Conservation (phyloP, 1,284 basidiomycete genomes). For the Schizophyllum commune region DNA sequence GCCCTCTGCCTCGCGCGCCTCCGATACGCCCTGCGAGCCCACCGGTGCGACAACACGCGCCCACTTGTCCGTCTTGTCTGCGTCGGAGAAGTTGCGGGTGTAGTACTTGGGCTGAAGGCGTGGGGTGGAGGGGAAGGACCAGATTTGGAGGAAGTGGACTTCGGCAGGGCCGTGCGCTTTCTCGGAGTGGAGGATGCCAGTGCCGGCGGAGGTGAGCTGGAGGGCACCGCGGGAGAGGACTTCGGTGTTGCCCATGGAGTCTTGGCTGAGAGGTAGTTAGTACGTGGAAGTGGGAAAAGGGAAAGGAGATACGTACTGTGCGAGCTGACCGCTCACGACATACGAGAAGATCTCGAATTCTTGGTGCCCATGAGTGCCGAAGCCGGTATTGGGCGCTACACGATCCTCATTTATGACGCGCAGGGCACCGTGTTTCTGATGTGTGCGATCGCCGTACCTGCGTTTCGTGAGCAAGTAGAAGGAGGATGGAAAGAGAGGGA, state of each 20-base stretch:
- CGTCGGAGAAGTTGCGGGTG: constrained; percentile 79
- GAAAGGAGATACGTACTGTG: constrained; percentile 47
- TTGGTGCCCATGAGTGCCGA: constrained; percentile 79
- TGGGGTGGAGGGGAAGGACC: constrained; percentile 59
- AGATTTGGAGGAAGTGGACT: constrained; percentile 86
- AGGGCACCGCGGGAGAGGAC: constrained; percentile 81
- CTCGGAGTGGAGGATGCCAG: constrained; percentile 82
- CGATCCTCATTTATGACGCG: constrained; percentile 89
- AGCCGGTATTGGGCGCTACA: constrained; percentile 71
- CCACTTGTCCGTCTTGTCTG: constrained; percentile 70
- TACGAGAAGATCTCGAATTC: constrained; percentile 94
- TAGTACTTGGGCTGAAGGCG: constrained; percentile 71
- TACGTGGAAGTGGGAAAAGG: constrained; percentile 1
- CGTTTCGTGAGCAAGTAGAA: neutral
- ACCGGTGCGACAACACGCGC: constrained; percentile 67
- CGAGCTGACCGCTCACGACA: constrained; percentile 67
- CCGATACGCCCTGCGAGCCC: constrained; percentile 42
- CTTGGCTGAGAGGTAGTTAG: constrained; percentile 42
- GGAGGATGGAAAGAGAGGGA: neutral
- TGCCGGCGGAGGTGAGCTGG: constrained; percentile 87
- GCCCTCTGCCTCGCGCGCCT: constrained; percentile 58
- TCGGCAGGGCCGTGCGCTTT: constrained; percentile 49
- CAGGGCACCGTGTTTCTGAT: constrained; percentile 54
- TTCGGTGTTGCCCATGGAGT: constrained; percentile 88
- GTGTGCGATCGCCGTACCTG: constrained; percentile 57